A percentile compares a stretch with the other conserved stretches of the same genome.
These are phyloP conservation scores for Hibiscus mutabilis DNA, from an alignment of 345 rosid genomes.

Conservation along the genomic window DNA sequence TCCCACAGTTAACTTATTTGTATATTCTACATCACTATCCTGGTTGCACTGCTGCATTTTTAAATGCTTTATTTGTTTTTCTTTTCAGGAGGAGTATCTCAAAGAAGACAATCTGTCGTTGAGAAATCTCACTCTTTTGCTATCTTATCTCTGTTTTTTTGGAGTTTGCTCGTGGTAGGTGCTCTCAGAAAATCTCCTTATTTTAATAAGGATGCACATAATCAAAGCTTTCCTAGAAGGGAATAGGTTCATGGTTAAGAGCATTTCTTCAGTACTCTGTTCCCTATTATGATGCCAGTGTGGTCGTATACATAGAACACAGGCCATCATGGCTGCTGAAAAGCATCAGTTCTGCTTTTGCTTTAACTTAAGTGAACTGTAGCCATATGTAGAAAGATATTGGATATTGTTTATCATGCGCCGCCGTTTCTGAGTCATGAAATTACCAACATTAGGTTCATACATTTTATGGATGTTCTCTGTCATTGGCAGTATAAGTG, in stretches of 20 bases:
- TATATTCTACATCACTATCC: background rate
- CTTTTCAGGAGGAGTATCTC: slow-evolving; percentile 63
- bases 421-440: background rate
- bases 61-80: background rate
- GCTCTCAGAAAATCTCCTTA: slow-evolving; percentile 10
- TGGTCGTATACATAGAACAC: background rate
- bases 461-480: background rate
- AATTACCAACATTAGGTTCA: background rate
- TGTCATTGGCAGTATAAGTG: background rate
- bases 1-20: background rate
- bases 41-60: background rate
- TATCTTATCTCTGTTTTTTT: slow-evolving; percentile 63
- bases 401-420: background rate
- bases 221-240: background rate
- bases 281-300: background rate
- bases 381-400: background rate
- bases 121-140: slow-evolving; percentile 71
- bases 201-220: background rate
- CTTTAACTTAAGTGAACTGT: background rate
- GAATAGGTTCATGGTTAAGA: background rate
- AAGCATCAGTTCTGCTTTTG: background rate
- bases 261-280: background rate
- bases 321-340: background rate
- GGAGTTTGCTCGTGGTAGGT: slow-evolving; percentile 84
- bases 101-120: slow-evolving; percentile 75